Percentiles rank a stretch among this genome's conserved stretches.
phyloP scores from a whole-genome alignment of 768 basidiomycete genomes.

The Boletus reticuloceps region DNA sequence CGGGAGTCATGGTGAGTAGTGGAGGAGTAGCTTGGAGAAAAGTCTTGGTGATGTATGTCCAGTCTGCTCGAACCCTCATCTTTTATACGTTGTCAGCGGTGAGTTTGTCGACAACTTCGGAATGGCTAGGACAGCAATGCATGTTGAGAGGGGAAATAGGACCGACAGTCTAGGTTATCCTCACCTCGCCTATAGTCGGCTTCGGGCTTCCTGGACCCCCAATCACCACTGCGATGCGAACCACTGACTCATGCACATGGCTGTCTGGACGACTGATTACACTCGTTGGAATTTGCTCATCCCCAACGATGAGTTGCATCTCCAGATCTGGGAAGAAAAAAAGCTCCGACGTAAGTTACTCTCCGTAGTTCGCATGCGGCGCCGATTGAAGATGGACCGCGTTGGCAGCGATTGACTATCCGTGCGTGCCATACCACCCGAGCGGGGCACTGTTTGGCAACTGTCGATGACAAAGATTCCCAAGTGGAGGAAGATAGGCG shows the following conservation, averaged over 20 bases:
- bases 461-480: background rate
- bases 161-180: too few species aligned
- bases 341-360: background rate
- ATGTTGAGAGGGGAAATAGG: too few species aligned
- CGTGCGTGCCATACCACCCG: constrained; percentile 1
- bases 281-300: background rate
- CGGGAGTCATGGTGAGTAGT: constrained; percentile 13
- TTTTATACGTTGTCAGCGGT: constrained; percentile 19
- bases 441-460: background rate
- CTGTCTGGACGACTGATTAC: background rate
- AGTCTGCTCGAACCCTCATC: constrained; percentile 4
- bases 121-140: too few species aligned
- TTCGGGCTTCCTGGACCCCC: too few species aligned
- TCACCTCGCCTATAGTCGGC: too few species aligned
- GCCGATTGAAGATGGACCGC: constrained; percentile 7
- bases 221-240: background rate
- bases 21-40: background rate
- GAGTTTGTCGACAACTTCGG: too few species aligned
- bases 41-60: background rate
- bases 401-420: background rate
- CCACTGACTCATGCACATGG: background rate
- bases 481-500: constrained; percentile 3
- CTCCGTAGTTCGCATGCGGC: constrained; percentile 3
- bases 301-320: background rate
- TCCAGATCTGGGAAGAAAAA: background rate